A percentile compares a stretch with the other conserved stretches of the same genome.
Conservation (phyloP, 345 rosid species). For the Firmiana major region DNA sequence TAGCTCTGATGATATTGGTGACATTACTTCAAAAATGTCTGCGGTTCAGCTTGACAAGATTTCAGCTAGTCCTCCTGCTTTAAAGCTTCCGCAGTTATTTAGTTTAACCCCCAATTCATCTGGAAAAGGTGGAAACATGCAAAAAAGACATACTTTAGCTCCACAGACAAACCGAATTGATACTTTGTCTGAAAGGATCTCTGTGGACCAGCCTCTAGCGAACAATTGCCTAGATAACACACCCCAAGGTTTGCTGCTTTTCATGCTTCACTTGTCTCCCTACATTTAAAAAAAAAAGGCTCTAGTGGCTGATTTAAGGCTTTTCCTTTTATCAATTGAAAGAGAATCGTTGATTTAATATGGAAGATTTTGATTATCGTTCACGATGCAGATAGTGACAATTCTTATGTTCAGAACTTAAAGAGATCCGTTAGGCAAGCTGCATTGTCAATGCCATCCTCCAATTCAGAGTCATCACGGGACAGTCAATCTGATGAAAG, state of each 20-base stretch:
- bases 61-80: constrained; percentile 65
- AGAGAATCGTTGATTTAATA: constrained; percentile 1
- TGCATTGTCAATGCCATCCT: constrained; percentile 58
- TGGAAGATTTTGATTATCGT: constrained; percentile 9
- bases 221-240: constrained; percentile 44
- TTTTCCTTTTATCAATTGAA: constrained; percentile 1
- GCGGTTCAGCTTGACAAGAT: constrained; percentile 72
- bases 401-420: constrained; percentile 61
- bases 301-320: neutral
- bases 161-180: constrained; percentile 61
- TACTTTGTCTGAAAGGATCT: constrained; percentile 51
- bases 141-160: constrained; percentile 57
- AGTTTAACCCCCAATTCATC: constrained; percentile 88
- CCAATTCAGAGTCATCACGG: constrained; percentile 62
- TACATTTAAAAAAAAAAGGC: neutral
- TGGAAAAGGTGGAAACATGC: constrained; percentile 71
- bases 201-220: constrained; percentile 48
- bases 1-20: constrained; percentile 61
- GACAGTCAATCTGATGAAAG: constrained; percentile 73
- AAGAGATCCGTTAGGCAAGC: constrained; percentile 97
- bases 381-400: constrained; percentile 58
- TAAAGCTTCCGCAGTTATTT: constrained; percentile 93
- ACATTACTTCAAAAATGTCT: constrained; percentile 68
- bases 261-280: neutral
- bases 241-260: constrained; percentile 55